Conservation (phyloP, 1,284 basidiomycete genomes). For the Cryptococcus floricola region DNA sequence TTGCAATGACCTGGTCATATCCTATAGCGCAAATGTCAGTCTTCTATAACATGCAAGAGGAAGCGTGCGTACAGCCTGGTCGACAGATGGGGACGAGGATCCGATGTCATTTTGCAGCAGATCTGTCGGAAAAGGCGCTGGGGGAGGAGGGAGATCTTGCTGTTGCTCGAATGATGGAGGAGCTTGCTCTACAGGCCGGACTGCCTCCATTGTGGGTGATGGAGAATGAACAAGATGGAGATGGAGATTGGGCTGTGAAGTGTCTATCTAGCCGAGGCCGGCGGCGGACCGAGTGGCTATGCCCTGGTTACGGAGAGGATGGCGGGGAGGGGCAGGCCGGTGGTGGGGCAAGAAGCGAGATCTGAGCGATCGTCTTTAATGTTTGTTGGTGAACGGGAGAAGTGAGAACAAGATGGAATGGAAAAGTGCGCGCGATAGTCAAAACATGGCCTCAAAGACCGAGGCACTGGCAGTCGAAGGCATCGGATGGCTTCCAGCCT, state of each 20-base stretch:
- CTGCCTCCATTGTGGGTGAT: constrained; percentile 11
- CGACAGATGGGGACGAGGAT: background rate
- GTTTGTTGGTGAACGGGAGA: too few species aligned
- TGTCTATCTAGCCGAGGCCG: background rate
- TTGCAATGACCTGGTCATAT: constrained; percentile 13
- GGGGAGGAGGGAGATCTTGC: constrained; percentile 26
- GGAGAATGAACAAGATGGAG: background rate
- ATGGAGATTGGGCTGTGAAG: background rate
- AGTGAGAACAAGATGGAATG: too few species aligned
- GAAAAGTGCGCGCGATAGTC: too few species aligned
- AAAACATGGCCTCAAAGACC: too few species aligned
- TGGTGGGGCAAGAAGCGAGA: background rate
- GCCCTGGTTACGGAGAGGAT: background rate
- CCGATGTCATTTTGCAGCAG: background rate
- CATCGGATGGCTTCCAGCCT: too few species aligned
- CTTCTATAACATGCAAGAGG: background rate
- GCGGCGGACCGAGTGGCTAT: background rate
- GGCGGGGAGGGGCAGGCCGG: background rate
- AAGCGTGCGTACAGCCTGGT: background rate
- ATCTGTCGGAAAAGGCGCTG: constrained; percentile 29
- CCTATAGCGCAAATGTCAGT: background rate
- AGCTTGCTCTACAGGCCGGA: constrained; percentile 2
- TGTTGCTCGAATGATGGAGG: background rate
- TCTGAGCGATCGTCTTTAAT: background rate
- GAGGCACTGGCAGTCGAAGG: too few species aligned